Evolutionary conservation across 768 basidiomycete species (phyloP).

Genomic region (Sutorius australiensis): DNA sequence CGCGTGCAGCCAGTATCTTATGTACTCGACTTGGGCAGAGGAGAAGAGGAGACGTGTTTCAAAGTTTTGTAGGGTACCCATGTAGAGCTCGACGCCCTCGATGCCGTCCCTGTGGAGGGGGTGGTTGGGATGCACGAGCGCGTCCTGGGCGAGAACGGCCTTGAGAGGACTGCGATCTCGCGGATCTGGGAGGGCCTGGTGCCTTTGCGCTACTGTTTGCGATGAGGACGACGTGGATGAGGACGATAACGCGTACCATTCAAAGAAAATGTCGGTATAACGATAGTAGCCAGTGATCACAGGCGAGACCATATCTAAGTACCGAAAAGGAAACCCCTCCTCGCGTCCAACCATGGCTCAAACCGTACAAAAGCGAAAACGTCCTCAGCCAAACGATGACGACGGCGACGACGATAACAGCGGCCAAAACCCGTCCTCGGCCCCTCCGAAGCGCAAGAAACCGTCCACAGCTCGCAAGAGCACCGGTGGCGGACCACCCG

Average conservation of each 20-base stretch:
- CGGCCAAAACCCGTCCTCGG: conserved; percentile 23
- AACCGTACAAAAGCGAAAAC: conserved; percentile 54
- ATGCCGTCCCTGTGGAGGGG: conserved; percentile 63
- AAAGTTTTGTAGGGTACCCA: conserved; percentile 71
- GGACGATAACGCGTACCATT: conserved; percentile 50
- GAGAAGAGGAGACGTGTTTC: conserved; percentile 80
- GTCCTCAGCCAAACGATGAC: conserved; percentile 32
- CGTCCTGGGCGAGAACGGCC: conserved; percentile 67
- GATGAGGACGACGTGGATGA: neutral
- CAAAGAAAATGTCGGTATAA: conserved; percentile 82
- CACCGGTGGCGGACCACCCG: conserved; percentile 55
- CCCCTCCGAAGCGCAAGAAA: conserved; percentile 43
- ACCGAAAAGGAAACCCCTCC: conserved; percentile 5
- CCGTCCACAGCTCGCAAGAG: conserved; percentile 77
- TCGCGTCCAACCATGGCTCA: conserved; percentile 52
- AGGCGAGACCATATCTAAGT: conserved; percentile 33
- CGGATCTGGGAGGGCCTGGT: conserved; percentile 50
- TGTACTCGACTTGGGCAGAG: conserved; percentile 79
- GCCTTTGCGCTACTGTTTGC: conserved; percentile 38
- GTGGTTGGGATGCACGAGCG: conserved; percentile 65
- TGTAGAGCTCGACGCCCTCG: conserved; percentile 66
- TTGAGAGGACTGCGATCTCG: conserved; percentile 62
- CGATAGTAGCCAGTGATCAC: conserved; percentile 72
- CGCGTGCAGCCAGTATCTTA: conserved; percentile 78
- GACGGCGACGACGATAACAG: conserved; percentile 30